Evolutionary conservation across 2,329 filamentous ascomycete species (phyloP).

Genomic region (Claviceps fusiformis): DNA sequence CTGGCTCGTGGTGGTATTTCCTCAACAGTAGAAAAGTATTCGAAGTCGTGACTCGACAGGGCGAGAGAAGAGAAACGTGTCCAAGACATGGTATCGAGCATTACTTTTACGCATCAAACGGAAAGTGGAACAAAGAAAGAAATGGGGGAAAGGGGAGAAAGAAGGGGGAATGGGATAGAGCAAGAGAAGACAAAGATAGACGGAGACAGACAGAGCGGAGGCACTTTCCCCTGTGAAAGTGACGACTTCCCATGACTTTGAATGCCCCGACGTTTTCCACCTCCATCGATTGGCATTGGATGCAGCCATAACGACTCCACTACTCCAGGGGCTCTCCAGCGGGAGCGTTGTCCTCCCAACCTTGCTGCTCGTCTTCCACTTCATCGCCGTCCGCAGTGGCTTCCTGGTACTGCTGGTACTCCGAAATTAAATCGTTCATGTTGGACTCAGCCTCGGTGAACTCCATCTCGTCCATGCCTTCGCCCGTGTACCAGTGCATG

Average conservation of each 20-base stretch:
- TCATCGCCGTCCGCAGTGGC: conserved; percentile 88
- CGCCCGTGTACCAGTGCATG: conserved; percentile 99
- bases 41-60: neutral
- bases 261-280: neutral
- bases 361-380: conserved; percentile 69
- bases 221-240: neutral
- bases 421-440: conserved; percentile 99
- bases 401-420: conserved; percentile 97
- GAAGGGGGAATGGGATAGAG: neutral
- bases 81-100: neutral
- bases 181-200: neutral
- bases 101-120: neutral
- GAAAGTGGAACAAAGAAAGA: neutral
- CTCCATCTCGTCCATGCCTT: conserved; percentile 99
- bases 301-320: neutral
- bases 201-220: too few relatives aligned
- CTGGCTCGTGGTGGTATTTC: neutral
- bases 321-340: conserved; percentile 35
- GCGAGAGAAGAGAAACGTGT: neutral
- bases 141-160: too few relatives aligned
- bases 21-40: neutral
- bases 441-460: conserved; percentile 99
- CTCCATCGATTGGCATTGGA: neutral
- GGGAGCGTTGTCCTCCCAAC: conserved; percentile 53
- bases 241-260: neutral